Base-by-base conservation (phyloP, 2,329 filamentous ascomycete genomes). In the Aaosphaeria arxii region DNA sequence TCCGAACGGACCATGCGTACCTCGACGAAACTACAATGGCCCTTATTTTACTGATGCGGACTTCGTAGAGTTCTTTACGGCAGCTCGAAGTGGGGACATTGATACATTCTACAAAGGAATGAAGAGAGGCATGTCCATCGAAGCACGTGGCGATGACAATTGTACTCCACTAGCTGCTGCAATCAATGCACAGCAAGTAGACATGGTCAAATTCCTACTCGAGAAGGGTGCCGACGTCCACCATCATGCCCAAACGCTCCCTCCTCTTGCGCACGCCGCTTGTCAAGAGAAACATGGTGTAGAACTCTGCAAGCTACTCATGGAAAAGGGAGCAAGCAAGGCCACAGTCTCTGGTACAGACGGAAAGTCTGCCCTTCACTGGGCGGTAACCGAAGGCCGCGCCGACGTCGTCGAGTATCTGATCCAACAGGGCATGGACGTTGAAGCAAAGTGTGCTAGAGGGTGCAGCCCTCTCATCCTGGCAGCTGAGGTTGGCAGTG, bases 381-480 rank as follows among this genome's bases (percentile, higher is more conserved):
- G 48, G 48, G 60, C 61, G 35, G 55, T 52, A 6, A 38, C 31
- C 5, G 46, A 46, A 6, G 59, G 57, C 5, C 46, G 41, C 41
- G 38, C 48, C 1, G 44, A 58, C n/a, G 50, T 55, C 11, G 50
- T 57, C 7, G 51, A 58, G 11, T 58, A 53, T 17, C 50, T 64
- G 0, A 29, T 58, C 28, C 40, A 42, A 1, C 51, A 50, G 24
- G 55, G 52, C 6, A 47, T 59, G 39, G 50, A 62, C 31, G 44
- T 58, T 3, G 54, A 59, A 11, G 47, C 28, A 7, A 48, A 45
- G 29, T 59, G 55, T 29, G 35, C 39, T 9, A 46, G 38, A 31
- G 54, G 47, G 11, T 52, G 53, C 17, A 64, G 57, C n/a, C 50
- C 62, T 43, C 29, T 63, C 1, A 44, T 57, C 28, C 45, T 59